Evolutionary conservation across 2,329 filamentous ascomycete species (phyloP).

Genomic region (Pyricularia pennisetigena): DNA sequence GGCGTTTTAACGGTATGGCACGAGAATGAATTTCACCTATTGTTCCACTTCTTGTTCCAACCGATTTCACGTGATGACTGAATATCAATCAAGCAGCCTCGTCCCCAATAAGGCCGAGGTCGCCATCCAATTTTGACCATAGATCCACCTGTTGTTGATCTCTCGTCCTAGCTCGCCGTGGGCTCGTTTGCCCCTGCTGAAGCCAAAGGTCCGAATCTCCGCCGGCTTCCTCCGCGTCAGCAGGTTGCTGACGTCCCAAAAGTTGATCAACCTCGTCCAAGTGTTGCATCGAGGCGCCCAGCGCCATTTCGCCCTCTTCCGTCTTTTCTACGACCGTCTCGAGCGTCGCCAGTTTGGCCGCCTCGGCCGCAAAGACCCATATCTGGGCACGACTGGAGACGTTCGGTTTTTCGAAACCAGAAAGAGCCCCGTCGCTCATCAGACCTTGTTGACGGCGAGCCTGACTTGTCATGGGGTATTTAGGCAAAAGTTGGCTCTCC

Average conservation of each 20-base stretch:
- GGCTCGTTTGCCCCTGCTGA: conserved; percentile 17
- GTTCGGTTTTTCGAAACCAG: conserved; percentile 25
- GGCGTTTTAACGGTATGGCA: not conserved
- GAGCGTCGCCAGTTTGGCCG: conserved; percentile 48
- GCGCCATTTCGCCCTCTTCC: conserved; percentile 45
- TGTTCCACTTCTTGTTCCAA: not conserved
- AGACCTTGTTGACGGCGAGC: conserved; percentile 27
- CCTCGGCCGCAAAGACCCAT: conserved; percentile 51
- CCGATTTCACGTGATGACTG: not conserved
- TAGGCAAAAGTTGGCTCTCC: conserved; percentile 51
- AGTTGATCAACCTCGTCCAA: conserved; percentile 40
- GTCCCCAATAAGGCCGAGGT: conserved; percentile 35
- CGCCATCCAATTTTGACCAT: conserved; percentile 43
- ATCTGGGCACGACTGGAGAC: conserved; percentile 36
- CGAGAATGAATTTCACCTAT: not conserved
- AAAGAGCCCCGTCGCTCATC: conserved; percentile 27
- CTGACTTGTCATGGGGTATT: conserved; percentile 32
- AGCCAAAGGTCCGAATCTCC: conserved; percentile 27
- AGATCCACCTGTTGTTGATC: conserved; percentile 23
- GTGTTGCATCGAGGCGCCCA: conserved; percentile 40
- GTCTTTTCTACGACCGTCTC: conserved; percentile 50
- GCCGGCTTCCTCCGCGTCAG: conserved; percentile 13
- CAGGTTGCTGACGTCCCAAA: conserved; percentile 24
- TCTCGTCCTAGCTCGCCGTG: not conserved
- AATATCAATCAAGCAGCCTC: conserved; percentile 20